Base-by-base conservation (phyloP, 768 basidiomycete genomes). In the Rhizopogon sp. region DNA sequence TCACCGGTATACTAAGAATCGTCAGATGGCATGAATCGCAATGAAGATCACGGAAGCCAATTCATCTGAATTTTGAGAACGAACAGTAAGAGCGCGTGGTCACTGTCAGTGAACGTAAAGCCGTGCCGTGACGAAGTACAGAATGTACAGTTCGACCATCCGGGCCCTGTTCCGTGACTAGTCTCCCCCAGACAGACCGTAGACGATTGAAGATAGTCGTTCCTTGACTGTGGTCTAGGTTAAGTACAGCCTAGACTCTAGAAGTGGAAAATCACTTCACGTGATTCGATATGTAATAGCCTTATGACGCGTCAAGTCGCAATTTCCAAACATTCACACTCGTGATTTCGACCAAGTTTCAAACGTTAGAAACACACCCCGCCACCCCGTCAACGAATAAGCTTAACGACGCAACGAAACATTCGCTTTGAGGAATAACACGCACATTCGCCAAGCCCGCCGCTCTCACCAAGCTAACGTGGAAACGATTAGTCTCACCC, bases 191-290 rank as follows among this genome's bases (percentile, higher is more conserved):
- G 25, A 25, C 25, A 25, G 25, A 25, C 25, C 25, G 25, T 25
- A 25, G 3, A 25, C 25, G 25, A 25, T 4, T 25, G 25, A 25
- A 25, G 25, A 25, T 25, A 25, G 25, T 25, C 25, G 25, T 25
- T 25, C 4, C 25, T 25, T 25, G 4, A 25, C 4, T 25, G 4
- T 4, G 25, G 25, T 25, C 25, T 25, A 25, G 25, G 25, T 4
- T 25, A 25, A 25, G 25, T 33, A 33, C 31, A 20, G 20, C 20
- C n/a, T n/a, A n/a, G n/a, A n/a, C n/a, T n/a, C n/a, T n/a, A n/a
- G n/a, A n/a, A n/a, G 20, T 14, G 22, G 25, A 17, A 64, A 60
- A 63, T 63, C 55, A 65, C 44, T 44, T 2, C 63, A 64, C 63
- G 63, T 66, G 63, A 66, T 55, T 2, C 33, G 33, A 8, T 35